Evolutionary conservation across 805 yeast genomes (phyloP).

Genomic region (Metschnikowia henanensis): DNA sequence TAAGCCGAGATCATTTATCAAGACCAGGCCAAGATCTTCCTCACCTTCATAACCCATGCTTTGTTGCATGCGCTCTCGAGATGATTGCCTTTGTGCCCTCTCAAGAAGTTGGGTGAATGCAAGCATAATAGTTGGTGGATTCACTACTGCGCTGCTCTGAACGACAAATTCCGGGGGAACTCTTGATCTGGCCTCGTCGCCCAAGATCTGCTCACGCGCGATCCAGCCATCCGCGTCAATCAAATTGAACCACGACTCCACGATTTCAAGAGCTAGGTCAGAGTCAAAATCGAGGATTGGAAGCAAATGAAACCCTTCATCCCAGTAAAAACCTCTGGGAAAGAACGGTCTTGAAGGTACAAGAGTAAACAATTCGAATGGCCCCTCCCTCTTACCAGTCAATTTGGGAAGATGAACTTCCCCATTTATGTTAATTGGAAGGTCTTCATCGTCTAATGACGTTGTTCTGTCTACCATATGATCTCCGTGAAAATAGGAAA

Average conservation of each 20-base stretch:
- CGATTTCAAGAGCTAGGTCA: slow-evolving; percentile 74
- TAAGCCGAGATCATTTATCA: slow-evolving; percentile 58
- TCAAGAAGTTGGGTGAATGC: slow-evolving; percentile 60
- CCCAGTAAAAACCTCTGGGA: slow-evolving; percentile 98
- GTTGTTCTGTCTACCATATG: slow-evolving; percentile 77
- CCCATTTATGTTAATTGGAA: slow-evolving; percentile 42
- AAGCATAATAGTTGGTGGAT: slow-evolving; percentile 92
- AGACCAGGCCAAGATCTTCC: slow-evolving; percentile 45
- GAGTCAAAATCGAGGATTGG: slow-evolving; percentile 82
- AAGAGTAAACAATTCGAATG: slow-evolving; percentile 71
- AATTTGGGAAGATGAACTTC: slow-evolving; percentile 31
- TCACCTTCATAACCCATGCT: slow-evolving; percentile 17
- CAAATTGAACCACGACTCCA: slow-evolving; percentile 83
- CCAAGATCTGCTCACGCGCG: slow-evolving; percentile 92
- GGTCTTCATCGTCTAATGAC: slow-evolving; percentile 66
- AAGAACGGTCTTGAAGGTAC: slow-evolving; percentile 94
- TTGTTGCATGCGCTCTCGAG: slow-evolving; percentile 7
- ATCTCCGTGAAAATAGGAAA: slow-evolving; percentile 85
- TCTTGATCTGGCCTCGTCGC: slow-evolving; percentile 83
- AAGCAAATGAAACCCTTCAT: slow-evolving; percentile 92
- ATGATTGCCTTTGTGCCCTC: not conserved
- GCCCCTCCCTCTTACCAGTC: slow-evolving; percentile 68
- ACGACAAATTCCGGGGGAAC: slow-evolving; percentile 83
- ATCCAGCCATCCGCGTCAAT: slow-evolving; percentile 96
- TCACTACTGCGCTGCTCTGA: slow-evolving; percentile 88